phyloP scores from a whole-genome alignment of 345 rosid genomes.

The Firmiana major region DNA sequence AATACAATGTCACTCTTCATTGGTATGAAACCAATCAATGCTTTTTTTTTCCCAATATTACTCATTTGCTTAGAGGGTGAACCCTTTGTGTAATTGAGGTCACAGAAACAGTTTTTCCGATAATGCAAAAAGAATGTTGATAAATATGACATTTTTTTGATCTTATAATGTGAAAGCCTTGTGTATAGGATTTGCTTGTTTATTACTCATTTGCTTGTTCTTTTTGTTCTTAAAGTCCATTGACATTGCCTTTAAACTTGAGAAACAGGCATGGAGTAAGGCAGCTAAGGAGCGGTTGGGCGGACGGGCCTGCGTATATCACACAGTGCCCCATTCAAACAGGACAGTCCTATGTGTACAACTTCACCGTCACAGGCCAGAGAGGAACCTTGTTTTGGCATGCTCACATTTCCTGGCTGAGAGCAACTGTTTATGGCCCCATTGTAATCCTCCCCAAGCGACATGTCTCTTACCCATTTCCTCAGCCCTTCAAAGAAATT shows the following conservation, averaged over 20 bases:
- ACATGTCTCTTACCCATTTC: conserved; percentile 43
- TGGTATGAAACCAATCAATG: conserved; percentile 18
- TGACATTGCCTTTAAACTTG: neutral
- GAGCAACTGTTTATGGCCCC: conserved; percentile 45
- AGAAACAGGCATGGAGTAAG: conserved; percentile 43
- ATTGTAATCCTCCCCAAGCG: conserved; percentile 52
- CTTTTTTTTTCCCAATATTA: no score
- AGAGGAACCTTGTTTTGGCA: conserved; percentile 63
- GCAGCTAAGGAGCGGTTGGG: conserved; percentile 45
- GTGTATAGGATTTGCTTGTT: no score
- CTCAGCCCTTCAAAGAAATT: conserved; percentile 38
- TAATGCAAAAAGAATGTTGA: no score
- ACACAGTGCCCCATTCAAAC: conserved; percentile 49
- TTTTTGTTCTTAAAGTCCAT: no score
- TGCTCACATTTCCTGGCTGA: conserved; percentile 54
- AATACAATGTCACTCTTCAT: conserved; percentile 50
- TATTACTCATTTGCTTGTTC: no score
- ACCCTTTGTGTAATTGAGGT: no score
- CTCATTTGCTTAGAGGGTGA: neutral
- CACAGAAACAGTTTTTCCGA: no score
- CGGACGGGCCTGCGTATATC: conserved; percentile 43
- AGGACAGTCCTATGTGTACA: conserved; percentile 38
- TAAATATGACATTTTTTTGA: no score
- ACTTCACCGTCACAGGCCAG: conserved; percentile 50
- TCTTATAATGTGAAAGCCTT: no score